Conservation (phyloP, 768 basidiomycete species). For the Ephemerocybe angulata region DNA sequence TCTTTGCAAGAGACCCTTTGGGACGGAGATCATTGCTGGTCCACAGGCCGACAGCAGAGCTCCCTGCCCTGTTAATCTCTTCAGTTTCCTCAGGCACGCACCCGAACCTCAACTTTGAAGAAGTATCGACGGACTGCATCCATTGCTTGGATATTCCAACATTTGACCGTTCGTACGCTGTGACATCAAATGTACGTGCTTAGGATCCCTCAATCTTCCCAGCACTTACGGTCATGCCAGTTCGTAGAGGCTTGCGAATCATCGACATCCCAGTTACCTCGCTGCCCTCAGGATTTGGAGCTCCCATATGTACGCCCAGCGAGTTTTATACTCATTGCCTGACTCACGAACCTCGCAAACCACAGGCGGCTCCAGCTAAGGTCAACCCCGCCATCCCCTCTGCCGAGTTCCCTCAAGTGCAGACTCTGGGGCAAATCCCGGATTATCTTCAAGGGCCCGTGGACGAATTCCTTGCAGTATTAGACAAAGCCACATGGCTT, state of each 20-base stretch:
- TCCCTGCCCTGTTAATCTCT: slow-evolving; percentile 57
- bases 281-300: not conserved
- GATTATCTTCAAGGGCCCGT: slow-evolving; percentile 38
- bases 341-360: not conserved
- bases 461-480: slow-evolving; percentile 47
- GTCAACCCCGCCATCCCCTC: slow-evolving; percentile 51
- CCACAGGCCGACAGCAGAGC: slow-evolving; percentile 47
- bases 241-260: not conserved
- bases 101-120: slow-evolving; percentile 50
- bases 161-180: not conserved
- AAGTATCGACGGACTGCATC: slow-evolving; percentile 56
- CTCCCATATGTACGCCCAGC: slow-evolving; percentile 28
- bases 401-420: slow-evolving; percentile 31
- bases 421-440: slow-evolving; percentile 42
- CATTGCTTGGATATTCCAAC: slow-evolving; percentile 47
- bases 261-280: not conserved
- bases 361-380: slow-evolving; percentile 40
- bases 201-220: too few species aligned
- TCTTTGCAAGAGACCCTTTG: slow-evolving; percentile 79
- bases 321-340: too few species aligned
- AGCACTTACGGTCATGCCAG: not conserved
- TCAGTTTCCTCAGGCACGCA: slow-evolving; percentile 59
- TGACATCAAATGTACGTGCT: too few species aligned
- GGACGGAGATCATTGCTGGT: slow-evolving; percentile 83
- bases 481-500: slow-evolving; percentile 66